Percentiles rank a stretch among this genome's conserved stretches.
Conservation (phyloP, 768 basidiomycete species). For the Daedaleopsis sinensis region DNA sequence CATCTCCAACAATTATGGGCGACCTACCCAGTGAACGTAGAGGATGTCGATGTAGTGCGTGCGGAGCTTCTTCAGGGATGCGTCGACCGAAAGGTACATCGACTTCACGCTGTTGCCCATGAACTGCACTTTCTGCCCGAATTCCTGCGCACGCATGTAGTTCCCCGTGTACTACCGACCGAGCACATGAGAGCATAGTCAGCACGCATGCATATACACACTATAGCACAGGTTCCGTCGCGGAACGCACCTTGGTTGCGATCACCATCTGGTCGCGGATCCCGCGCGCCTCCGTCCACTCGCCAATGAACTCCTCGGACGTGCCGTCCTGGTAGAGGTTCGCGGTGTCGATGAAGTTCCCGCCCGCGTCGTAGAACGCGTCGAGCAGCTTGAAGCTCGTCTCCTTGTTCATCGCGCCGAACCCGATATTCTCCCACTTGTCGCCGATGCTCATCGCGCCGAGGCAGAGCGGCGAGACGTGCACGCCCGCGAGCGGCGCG, state of each 20-base stretch:
- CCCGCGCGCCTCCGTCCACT: slow-evolving; percentile 41
- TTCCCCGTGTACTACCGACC: slow-evolving; percentile 30
- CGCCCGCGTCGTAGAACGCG: slow-evolving; percentile 38
- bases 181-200: not conserved
- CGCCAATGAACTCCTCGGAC: slow-evolving; percentile 43
- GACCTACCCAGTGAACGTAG: slow-evolving; percentile 41
- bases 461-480: slow-evolving; percentile 42
- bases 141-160: slow-evolving; percentile 23
- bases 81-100: slow-evolving; percentile 36
- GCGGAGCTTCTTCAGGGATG: slow-evolving; percentile 43
- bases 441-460: slow-evolving; percentile 29
- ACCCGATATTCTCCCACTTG: slow-evolving; percentile 29
- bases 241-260: slow-evolving; percentile 26
- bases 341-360: slow-evolving; percentile 40
- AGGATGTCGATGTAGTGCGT: slow-evolving; percentile 49
- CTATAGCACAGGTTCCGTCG: no score
- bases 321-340: slow-evolving; percentile 41
- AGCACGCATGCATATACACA: not conserved
- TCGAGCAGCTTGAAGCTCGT: slow-evolving; percentile 43
- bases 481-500: slow-evolving; percentile 37
- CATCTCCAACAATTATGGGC: slow-evolving; percentile 24
- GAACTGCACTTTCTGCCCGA: slow-evolving; percentile 29
- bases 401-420: slow-evolving; percentile 41
- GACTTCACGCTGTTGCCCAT: slow-evolving; percentile 44
- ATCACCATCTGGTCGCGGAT: slow-evolving; percentile 42